Base-by-base conservation (phyloP, 805 yeast species). In the Candida sphagnicola region DNA sequence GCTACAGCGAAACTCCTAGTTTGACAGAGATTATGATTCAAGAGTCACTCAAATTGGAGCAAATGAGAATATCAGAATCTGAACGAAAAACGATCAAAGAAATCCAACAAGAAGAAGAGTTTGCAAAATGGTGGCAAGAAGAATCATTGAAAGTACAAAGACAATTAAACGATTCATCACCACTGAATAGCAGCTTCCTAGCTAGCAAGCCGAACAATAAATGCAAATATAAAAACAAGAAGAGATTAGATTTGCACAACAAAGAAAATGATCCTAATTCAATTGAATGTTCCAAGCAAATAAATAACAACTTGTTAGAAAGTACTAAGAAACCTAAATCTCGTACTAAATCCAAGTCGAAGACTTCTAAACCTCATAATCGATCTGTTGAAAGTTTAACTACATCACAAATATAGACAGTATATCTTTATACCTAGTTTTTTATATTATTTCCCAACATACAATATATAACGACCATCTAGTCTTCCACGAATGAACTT, bases 61-160 rank as follows among this genome's bases (percentile, higher is more conserved):
- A 53, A 14, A 45, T 48, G 1, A 59, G 57, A 35, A 49, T 48
- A 21, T 53, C 51, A 40, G 61, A 63, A 35, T 44, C 45, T 1
- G 58, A 59, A 19, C 46, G 58, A 10, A 68, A 68, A 39, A 69
- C 85, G 1, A 57, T 85, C 31, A 80, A 76, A 33, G 95, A 89
- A 41, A 74, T 84, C 33, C 82, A 81, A 53, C 82, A 81, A 47
- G 96, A 89, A 46, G 86, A 85, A 51, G 88, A 82, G 53, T 89
- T 89, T 65, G 89, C 82, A 19, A 73, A 65, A 43, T 89, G 96
- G 96, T 89, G 95, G 90, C 83, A 77, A 26, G 79, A 77, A 46
- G 96, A 89, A 52, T 72, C 87, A 39, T 67, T 68, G n/a, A 67
- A 74, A 37, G 83, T 82, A 5, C 91, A 83, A 53, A 54, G 50